Base-by-base conservation (phyloP, 2,329 filamentous ascomycete genomes). In the Aspergillus sp. region DNA sequence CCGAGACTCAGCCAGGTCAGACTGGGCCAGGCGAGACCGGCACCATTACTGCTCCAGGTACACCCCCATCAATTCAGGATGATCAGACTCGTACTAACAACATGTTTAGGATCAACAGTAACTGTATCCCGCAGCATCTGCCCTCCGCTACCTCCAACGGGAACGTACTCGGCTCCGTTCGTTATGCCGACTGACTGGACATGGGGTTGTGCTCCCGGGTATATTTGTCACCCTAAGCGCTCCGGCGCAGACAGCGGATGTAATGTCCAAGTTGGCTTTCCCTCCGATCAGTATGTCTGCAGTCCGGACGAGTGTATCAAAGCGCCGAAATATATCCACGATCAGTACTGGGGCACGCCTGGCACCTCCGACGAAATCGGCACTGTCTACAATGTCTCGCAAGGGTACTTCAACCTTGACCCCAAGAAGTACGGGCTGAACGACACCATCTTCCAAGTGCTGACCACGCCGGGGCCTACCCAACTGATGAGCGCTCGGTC, bases 331-430 rank as follows among this genome's bases (percentile, higher is more conserved):
- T 61, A 67, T 40, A 59, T 61, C 11, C 53, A 59, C 4, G 51
- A 64, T 17, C 62, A 66, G 38, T 58, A 52, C 46, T 69, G 65
- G 65, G 59, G 60, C 22, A 30, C 41, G 3, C 56, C 62, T 1
- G 60, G 61, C 4, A 50, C 50, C 0, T 59, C 62, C 13, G 51
- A 64, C 17, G 22, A 61, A 32, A 50, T 61, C 3, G 52, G 52
- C 5, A 35, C 44, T 1, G 17, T 16, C n/a, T 84, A 79, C 56
- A 79, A 79, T 1, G 74, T 79, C 1, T 74, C 72, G 0, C 64
- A 75, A 0, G 81, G 78, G 4, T 88, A 87, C 66, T 88, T 85
- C 71, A 79, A 87, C 55, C 75, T 88, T 19, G 74, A 84, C 51
- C 82, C 86, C 0, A 65, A 75, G 2, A 76, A 75, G 0, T 89